A percentile compares a stretch with the other conserved stretches of the same genome.
Evolutionary conservation across 495 filamentous ascomycete genomes (phyloP).

Genomic region (Aspergillus egyptiacus): DNA sequence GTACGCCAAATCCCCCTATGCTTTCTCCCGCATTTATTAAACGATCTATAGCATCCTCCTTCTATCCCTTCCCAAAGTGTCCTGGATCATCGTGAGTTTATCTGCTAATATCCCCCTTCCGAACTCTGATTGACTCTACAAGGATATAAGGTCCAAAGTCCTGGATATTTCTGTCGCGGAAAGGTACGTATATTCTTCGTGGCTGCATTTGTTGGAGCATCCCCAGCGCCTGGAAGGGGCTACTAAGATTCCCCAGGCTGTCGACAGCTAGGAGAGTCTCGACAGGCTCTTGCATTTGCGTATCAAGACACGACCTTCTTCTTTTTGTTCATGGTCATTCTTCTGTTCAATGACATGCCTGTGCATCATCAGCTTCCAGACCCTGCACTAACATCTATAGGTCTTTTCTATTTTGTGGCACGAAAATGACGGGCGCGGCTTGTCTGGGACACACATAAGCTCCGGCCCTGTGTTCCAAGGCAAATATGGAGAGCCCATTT

Average conservation of each 20-base stretch:
- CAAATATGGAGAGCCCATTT: slow-evolving; percentile 22
- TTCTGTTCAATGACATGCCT: no score
- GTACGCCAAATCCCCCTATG: background rate
- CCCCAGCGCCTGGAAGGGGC: no score
- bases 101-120: background rate
- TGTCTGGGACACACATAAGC: slow-evolving; percentile 13
- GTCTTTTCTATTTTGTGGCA: slow-evolving; percentile 33
- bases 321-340: no score
- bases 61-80: background rate
- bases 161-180: background rate
- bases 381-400: no score
- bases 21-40: background rate
- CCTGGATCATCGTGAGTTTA: slow-evolving; percentile 8
- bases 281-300: no score
- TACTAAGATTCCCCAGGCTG: no score
- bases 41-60: background rate
- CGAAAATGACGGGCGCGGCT: slow-evolving; percentile 19
- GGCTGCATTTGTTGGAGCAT: no score
- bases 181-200: slow-evolving; percentile 4
- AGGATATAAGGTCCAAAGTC: background rate
- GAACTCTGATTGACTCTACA: background rate
- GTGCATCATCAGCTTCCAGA: no score
- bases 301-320: no score
- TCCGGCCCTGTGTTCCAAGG: slow-evolving; percentile 7
- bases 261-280: no score